These are phyloP conservation scores for Cutaneotrichosporon sp. DNA, from an alignment of 1,284 basidiomycete species.

Conservation along the genomic window DNA sequence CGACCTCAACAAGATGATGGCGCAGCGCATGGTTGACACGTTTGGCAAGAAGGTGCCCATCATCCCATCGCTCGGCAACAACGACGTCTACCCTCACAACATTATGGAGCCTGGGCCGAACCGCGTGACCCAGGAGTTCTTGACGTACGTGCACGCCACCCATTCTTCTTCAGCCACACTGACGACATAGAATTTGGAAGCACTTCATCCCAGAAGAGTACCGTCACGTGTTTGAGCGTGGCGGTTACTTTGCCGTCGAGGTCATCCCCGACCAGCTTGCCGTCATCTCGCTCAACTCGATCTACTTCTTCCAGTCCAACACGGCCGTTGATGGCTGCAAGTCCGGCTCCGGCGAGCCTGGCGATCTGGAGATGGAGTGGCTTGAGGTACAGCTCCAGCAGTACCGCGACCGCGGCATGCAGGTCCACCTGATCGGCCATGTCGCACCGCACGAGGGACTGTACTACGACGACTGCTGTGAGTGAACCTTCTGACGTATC, in stretches of 20 bases:
- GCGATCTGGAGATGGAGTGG: conserved; percentile 86
- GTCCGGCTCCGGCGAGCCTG: conserved; percentile 65
- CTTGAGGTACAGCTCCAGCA: conserved; percentile 77
- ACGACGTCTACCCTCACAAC: conserved; percentile 82
- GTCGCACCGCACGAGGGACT: conserved; percentile 70
- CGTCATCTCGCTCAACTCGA: conserved; percentile 83
- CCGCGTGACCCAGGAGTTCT: conserved; percentile 71
- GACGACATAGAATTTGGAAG: conserved; percentile 69
- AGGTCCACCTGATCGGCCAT: conserved; percentile 63
- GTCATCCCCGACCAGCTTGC: conserved; percentile 75
- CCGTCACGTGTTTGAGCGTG: conserved; percentile 76
- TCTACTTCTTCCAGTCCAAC: conserved; percentile 91
- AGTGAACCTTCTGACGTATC: conserved; percentile 16
- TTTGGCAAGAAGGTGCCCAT: conserved; percentile 78
- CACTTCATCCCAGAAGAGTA: conserved; percentile 79
- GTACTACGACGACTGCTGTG: conserved; percentile 76
- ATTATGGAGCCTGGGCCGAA: conserved; percentile 67
- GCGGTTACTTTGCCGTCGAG: conserved; percentile 82
- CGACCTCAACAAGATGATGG: conserved; percentile 68
- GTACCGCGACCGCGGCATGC: conserved; percentile 74
- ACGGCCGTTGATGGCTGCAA: conserved; percentile 65
- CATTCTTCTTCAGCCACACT: not conserved
- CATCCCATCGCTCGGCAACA: conserved; percentile 85
- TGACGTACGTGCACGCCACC: conserved; percentile 58
- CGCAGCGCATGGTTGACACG: conserved; percentile 66